phyloP scores from a whole-genome alignment of 176 grass and related monocot genomes.

The Carex myosuroides region DNA sequence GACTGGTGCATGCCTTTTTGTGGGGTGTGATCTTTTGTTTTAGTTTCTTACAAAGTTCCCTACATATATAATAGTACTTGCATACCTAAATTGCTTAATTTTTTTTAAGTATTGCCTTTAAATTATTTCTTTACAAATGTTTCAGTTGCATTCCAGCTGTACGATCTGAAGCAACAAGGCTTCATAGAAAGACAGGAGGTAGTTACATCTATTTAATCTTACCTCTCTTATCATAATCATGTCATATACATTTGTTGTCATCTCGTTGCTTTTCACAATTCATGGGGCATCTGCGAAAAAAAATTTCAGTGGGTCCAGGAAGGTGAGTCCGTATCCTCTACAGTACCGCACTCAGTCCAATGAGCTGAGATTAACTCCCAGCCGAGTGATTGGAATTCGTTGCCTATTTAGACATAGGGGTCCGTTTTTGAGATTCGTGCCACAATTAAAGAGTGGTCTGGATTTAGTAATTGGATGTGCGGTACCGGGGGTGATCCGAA shows the following conservation, averaged over 20 bases:
- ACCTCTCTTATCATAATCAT: neutral
- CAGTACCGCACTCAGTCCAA: no score
- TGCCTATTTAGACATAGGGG: no score
- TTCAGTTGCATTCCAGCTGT: slow-evolving; percentile 37
- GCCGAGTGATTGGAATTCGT: no score
- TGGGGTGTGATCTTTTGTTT: neutral
- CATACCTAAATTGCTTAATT: neutral
- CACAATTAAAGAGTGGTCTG: no score
- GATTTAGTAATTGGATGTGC: no score
- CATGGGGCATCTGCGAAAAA: neutral
- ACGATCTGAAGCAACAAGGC: slow-evolving; percentile 37
- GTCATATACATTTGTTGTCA: neutral
- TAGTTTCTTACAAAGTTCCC: neutral
- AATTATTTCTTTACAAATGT: slow-evolving; percentile 1
- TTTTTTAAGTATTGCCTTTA: neutral
- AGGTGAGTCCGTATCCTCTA: no score
- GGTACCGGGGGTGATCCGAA: no score
- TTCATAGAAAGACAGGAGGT: slow-evolving; percentile 40
- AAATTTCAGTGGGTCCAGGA: neutral
- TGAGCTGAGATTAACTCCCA: no score
- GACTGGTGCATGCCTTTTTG: neutral
- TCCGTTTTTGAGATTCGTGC: no score
- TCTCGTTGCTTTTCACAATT: neutral
- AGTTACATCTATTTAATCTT: neutral
- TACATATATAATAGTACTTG: neutral